Conservation (phyloP, 2,329 filamentous ascomycete species). For the Fusarium foetens region DNA sequence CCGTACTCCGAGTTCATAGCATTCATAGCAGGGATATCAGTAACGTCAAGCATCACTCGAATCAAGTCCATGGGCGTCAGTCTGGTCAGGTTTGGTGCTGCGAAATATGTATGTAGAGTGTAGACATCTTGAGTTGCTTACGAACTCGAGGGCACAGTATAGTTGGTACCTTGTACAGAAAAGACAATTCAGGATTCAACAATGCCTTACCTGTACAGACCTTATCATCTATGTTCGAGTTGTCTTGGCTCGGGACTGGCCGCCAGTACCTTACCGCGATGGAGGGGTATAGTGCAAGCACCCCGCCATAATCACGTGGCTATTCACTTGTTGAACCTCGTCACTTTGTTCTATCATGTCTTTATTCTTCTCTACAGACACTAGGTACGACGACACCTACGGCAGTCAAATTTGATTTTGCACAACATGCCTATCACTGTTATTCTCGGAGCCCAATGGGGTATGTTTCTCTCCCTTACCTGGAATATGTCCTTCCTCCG, state of each 20-base stretch:
- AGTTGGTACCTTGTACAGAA: background rate
- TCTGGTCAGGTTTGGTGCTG: background rate
- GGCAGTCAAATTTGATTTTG: background rate
- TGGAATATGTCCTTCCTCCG: background rate
- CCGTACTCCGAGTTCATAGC: background rate
- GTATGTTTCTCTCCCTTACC: background rate
- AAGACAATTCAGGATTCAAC: background rate
- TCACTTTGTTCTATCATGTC: background rate
- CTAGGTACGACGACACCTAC: background rate
- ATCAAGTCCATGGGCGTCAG: background rate
- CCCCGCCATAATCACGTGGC: background rate
- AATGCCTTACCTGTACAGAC: background rate
- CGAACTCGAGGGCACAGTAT: background rate
- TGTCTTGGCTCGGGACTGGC: background rate
- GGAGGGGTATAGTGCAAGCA: background rate
- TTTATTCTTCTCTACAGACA: background rate
- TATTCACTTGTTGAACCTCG: background rate
- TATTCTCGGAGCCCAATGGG: background rate
- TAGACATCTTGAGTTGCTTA: background rate
- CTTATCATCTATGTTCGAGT: background rate
- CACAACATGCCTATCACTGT: background rate
- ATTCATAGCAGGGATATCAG: background rate
- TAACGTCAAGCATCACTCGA: background rate
- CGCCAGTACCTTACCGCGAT: background rate
- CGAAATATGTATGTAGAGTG: background rate